Percentiles rank a stretch among this genome's conserved stretches.
Conservation (phyloP, 2,329 filamentous ascomycete genomes). For the Magnaporthiopsis rhizophila region DNA sequence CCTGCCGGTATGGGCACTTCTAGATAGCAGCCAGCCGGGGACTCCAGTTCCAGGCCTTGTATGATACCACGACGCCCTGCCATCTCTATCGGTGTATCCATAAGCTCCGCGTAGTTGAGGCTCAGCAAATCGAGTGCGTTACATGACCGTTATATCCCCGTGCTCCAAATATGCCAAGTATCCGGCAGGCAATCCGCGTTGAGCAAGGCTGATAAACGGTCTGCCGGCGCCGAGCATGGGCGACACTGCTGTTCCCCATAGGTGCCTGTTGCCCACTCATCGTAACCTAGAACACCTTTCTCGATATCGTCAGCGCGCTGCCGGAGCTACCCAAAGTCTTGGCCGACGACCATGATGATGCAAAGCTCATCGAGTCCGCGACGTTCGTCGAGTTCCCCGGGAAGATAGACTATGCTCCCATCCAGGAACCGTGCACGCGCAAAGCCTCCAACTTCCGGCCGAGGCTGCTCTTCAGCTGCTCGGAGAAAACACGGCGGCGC, state of each 20-base stretch:
- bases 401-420: slow-evolving; percentile 25
- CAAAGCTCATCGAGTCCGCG: slow-evolving; percentile 17
- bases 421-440: slow-evolving; percentile 24
- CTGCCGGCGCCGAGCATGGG: neutral
- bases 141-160: neutral
- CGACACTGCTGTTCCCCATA: neutral
- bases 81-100: neutral
- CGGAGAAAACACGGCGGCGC: slow-evolving; percentile 29
- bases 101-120: neutral
- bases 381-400: slow-evolving; percentile 25
- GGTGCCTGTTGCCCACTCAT: neutral
- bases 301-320: neutral
- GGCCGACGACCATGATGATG: neutral
- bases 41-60: too few species aligned
- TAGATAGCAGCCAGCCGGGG: too few species aligned
- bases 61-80: neutral
- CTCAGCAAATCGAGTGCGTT: neutral
- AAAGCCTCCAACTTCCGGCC: slow-evolving; percentile 20
- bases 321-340: neutral
- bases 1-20: neutral
- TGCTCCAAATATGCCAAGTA: neutral
- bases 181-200: neutral
- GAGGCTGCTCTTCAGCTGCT: slow-evolving; percentile 29
- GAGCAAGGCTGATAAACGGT: neutral
- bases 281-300: neutral